Evolutionary conservation across 2,329 filamentous ascomycete species (phyloP), one percentile per base, ranked within the genome.

Genomic region (Chaetomium olivaceum): DNA sequence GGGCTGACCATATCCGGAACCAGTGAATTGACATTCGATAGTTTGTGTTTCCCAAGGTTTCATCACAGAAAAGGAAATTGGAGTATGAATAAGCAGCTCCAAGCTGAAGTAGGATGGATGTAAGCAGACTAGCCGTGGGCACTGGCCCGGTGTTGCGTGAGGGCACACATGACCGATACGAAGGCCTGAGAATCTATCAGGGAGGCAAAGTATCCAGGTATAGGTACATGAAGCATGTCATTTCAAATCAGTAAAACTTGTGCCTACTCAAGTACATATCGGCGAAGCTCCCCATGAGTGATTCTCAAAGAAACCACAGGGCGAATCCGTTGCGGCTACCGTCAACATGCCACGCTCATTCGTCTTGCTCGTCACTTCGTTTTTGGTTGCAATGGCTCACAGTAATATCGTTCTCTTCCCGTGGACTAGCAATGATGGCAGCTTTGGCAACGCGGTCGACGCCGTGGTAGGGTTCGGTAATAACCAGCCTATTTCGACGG

Each of bases 391-490:
- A 9, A 48, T 54, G 36, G 36, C 14, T 23, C 48, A 16, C 23
- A 48, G 58, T 2, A 29, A 43, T 21, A 52, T 61, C 19, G 48
- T 61, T n/a, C 58, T 61, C 48, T 61, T 61, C 43, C 58, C 58
- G 7, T 61, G 58, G 58, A 61, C 58, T 14, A 43, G 48, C 58
- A 61, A 52, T n/a, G 58, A 61, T 19, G 58, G 58, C 46, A 52
- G 29, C 33, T 61, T 61, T 54, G 58, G 58, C 48, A 61, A 61
- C 48, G 58, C 58, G 21, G 48, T 61, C 48, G 58, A 61, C 21
- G 58, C 58, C 29, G 14, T 25, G 21, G 1, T 29, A 14, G 58
- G 58, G 6, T 61, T 61, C 29, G 58, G 58, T 4, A 61, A 61
- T 21, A 61, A 31, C 58, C 48, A 52, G 48, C 58, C 58, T 31